A percentile compares a stretch with the other conserved stretches of the same genome.
Conservation (phyloP, 2,329 filamentous ascomycete species). For the Lecanicillium sp. region DNA sequence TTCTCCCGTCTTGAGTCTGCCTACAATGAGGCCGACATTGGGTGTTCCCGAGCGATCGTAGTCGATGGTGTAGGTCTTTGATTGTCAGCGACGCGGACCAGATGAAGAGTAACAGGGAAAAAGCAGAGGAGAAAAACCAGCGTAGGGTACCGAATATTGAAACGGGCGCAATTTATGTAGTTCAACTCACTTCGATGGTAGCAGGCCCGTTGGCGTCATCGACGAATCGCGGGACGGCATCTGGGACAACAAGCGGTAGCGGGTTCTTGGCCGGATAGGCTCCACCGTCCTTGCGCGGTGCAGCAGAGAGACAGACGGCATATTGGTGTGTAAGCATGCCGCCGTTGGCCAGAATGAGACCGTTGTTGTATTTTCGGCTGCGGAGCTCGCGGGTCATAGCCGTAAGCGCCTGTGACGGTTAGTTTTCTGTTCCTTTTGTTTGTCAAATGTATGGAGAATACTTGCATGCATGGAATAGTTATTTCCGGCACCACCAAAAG, state of each 20-base stretch:
- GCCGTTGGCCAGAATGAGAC: constrained; percentile 59
- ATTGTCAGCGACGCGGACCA: too few relatives aligned
- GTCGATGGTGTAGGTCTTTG: constrained; percentile 29
- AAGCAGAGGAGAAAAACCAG: too few relatives aligned
- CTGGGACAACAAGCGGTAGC: constrained; percentile 11
- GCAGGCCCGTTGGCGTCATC: constrained; percentile 20
- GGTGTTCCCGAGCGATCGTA: constrained; percentile 21
- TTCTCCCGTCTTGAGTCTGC: constrained; percentile 18
- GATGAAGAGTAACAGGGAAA: too few relatives aligned
- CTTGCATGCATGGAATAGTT: constrained; percentile 64
- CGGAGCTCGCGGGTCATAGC: constrained; percentile 51
- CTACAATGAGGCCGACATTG: constrained; percentile 20
- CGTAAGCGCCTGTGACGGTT: constrained; percentile 32
- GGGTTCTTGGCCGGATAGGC: constrained; percentile 17
- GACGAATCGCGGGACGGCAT: constrained; percentile 15
- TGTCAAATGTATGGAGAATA: too few relatives aligned
- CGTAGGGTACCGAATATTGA: too few relatives aligned
- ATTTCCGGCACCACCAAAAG: constrained; percentile 64
- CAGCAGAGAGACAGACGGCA: constrained; percentile 49
- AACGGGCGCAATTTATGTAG: too few relatives aligned
- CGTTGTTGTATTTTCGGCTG: constrained; percentile 37
- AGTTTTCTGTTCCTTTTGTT: constrained; percentile 23
- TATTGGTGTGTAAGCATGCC: constrained; percentile 62
- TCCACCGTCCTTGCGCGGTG: constrained; percentile 24
- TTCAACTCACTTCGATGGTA: constrained; percentile 22